A percentile compares a stretch with the other conserved stretches of the same genome.
Conservation (phyloP, 768 basidiomycete species). For the Leccinum incarnatum region DNA sequence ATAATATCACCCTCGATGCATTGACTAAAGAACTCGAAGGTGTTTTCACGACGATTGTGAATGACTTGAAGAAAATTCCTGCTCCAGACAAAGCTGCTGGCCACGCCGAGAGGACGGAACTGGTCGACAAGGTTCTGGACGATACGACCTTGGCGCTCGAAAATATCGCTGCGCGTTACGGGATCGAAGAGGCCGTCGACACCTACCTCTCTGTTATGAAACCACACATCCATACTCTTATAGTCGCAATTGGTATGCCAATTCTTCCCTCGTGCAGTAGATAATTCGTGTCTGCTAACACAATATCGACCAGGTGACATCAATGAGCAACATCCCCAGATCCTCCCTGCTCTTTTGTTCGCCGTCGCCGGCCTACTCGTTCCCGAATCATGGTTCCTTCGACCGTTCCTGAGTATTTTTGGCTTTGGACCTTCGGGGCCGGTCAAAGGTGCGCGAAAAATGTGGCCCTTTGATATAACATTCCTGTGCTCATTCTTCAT, state of each 20-base stretch:
- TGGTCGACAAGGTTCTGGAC: constrained; percentile 8
- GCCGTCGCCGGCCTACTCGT: constrained; percentile 5
- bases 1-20: constrained; percentile 1
- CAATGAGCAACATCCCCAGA: constrained; percentile 9
- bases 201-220: constrained; percentile 5
- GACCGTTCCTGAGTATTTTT: constrained; percentile 9
- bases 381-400: constrained; percentile 15
- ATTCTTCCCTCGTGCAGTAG: background rate
- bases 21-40: constrained; percentile 13
- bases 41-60: constrained; percentile 1
- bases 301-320: constrained; percentile 6
- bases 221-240: constrained; percentile 7
- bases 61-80: constrained; percentile 3
- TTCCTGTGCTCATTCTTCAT: background rate
- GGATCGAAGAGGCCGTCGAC: constrained; percentile 3
- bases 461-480: accelerated
- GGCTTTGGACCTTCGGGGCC: constrained; percentile 19
- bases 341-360: constrained; percentile 4
- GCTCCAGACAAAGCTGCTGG: background rate
- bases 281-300: background rate
- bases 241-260: constrained; percentile 9
- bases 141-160: constrained; percentile 2
- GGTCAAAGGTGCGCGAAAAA: constrained; percentile 7
- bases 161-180: background rate
- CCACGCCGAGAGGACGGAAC: constrained; percentile 1